Conservation (phyloP, 2,329 filamentous ascomycete genomes). For the Talaromyces sp. region DNA sequence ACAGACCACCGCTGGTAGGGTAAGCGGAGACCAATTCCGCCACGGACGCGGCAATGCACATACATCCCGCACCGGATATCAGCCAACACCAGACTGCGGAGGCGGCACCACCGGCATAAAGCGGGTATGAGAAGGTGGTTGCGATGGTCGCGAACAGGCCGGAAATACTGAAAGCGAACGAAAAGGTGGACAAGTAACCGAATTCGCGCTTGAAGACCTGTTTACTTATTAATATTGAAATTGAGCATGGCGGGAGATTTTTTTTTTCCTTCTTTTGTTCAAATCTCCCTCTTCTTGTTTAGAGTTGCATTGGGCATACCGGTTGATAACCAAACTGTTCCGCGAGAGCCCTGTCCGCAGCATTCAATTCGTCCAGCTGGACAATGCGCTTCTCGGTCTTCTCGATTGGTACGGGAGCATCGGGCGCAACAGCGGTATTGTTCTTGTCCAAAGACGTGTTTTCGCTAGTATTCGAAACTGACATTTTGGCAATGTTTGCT, state of each 20-base stretch:
- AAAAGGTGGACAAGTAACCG: constrained; percentile 58
- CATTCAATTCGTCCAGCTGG: constrained; percentile 28
- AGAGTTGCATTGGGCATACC: constrained; percentile 23
- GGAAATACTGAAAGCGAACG: constrained; percentile 59
- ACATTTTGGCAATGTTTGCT: constrained; percentile 11
- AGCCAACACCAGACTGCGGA: constrained; percentile 60
- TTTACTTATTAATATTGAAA: constrained; percentile 3
- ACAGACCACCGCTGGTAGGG: constrained; percentile 56
- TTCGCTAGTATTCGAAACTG: constrained; percentile 15
- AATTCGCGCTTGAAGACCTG: constrained; percentile 61
- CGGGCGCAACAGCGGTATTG: background rate
- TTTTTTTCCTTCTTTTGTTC: background rate
- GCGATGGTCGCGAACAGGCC: constrained; percentile 57
- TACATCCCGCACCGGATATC: constrained; percentile 56
- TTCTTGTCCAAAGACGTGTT: constrained; percentile 15
- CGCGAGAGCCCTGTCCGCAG: constrained; percentile 30
- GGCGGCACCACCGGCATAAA: constrained; percentile 51
- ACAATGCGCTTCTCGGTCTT: constrained; percentile 20
- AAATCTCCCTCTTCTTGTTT: background rate
- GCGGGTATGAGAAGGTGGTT: constrained; percentile 56
- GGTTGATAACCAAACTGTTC: constrained; percentile 36
- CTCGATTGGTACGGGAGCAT: constrained; percentile 2
- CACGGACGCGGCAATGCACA: constrained; percentile 56
- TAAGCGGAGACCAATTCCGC: constrained; percentile 60
- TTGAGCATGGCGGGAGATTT: background rate